A percentile compares a stretch with the other conserved stretches of the same genome.
phyloP scores from a whole-genome alignment of 805 yeast species.

The Diddensiella transvaalensis region DNA sequence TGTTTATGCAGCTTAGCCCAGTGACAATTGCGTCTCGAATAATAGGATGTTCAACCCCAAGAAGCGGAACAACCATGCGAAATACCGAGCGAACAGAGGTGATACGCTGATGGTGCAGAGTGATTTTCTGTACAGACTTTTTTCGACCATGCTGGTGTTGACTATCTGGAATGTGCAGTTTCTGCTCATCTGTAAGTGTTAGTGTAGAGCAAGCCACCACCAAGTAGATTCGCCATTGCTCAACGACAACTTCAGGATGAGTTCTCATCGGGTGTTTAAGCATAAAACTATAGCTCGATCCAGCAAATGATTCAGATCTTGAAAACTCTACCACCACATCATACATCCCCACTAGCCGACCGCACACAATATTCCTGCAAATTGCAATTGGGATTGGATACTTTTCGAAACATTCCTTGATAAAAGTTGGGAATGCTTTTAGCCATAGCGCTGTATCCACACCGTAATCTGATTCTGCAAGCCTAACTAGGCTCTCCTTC shows the following conservation, averaged over 20 bases:
- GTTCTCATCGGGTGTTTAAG: conserved; percentile 34
- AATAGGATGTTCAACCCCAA: conserved; percentile 63
- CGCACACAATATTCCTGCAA: conserved; percentile 87
- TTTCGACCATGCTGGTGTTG: conserved; percentile 57
- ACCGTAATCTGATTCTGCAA: conserved; percentile 91
- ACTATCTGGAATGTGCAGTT: conserved; percentile 55
- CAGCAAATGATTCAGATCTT: conserved; percentile 17
- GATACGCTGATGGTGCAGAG: conserved; percentile 84
- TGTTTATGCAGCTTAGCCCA: conserved; percentile 85
- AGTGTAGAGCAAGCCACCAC: conserved; percentile 89
- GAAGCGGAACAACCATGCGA: conserved; percentile 77
- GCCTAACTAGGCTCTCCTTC: conserved; percentile 62
- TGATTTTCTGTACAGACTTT: conserved; percentile 72
- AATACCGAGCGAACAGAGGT: conserved; percentile 90
- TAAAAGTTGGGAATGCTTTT: conserved; percentile 71
- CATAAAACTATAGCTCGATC: conserved; percentile 19
- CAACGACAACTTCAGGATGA: conserved; percentile 68
- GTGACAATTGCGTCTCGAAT: conserved; percentile 84
- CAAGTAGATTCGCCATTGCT: conserved; percentile 85
- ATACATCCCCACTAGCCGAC: conserved; percentile 75
- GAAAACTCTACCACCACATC: conserved; percentile 32
- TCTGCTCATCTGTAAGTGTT: conserved; percentile 85
- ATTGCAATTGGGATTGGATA: conserved; percentile 94
- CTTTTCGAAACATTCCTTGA: conserved; percentile 65
- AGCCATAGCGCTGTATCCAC: conserved; percentile 98